phyloP scores from a whole-genome alignment of 202 grass and related monocot genomes.

The Schoenoplectus triqueter region DNA sequence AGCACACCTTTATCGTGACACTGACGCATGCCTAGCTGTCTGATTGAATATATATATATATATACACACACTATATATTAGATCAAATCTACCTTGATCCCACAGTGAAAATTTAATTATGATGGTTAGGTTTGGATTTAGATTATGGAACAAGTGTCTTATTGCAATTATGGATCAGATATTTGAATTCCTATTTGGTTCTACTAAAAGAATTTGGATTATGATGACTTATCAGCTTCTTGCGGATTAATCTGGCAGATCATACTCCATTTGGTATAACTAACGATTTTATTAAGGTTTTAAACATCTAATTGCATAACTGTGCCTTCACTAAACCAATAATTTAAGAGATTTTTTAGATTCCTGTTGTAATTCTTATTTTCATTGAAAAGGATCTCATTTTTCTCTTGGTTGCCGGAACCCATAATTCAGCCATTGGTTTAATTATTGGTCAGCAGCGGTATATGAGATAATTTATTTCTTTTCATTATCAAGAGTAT shows the following conservation, averaged over 20 bases:
- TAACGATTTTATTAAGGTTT: neutral
- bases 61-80: neutral
- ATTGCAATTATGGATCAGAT: neutral
- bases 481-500: neutral
- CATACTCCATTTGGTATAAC: neutral
- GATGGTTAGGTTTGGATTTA: neutral
- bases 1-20: neutral
- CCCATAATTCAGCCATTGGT: neutral
- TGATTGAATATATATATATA: neutral
- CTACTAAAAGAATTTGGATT: neutral
- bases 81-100: neutral
- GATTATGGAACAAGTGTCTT: neutral
- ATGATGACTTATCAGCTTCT: neutral
- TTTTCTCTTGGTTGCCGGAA: neutral
- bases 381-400: neutral
- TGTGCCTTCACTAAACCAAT: conserved; percentile 2
- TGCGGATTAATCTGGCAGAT: neutral
- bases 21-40: neutral
- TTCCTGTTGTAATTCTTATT: too few relatives aligned
- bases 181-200: neutral
- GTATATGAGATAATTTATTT: neutral
- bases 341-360: neutral
- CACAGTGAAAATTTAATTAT: neutral
- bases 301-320: neutral
- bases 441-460: neutral